These are phyloP conservation scores for Epichloe amarillans DNA, from an alignment of 2,329 filamentous ascomycete species.

Conservation along the genomic window DNA sequence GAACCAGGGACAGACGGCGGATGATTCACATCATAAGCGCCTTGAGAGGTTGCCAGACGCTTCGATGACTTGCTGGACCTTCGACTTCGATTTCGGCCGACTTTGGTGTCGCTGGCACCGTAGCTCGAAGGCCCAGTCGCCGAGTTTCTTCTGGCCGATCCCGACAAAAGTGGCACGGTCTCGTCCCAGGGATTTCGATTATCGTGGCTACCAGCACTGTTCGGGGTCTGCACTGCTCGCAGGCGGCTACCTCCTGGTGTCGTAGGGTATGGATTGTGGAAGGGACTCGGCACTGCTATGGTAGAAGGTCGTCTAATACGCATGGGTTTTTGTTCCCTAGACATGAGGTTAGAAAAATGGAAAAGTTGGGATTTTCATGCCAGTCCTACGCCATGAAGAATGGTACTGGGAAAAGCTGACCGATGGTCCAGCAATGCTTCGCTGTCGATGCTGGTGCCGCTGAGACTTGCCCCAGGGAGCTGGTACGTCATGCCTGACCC, in stretches of 20 bases:
- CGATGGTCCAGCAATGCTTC: slow-evolving; percentile 79
- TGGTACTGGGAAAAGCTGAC: slow-evolving; percentile 24
- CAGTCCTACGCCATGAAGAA: background rate
- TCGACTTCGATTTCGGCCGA: slow-evolving; percentile 25
- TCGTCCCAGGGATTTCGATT: slow-evolving; percentile 33
- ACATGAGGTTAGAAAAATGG: background rate
- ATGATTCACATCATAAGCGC: slow-evolving; percentile 49
- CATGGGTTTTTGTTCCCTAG: slow-evolving; percentile 46
- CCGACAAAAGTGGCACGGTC: slow-evolving; percentile 39
- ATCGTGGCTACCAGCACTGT: slow-evolving; percentile 34
- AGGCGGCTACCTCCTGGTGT: slow-evolving; percentile 20
- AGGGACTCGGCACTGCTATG: slow-evolving; percentile 22
- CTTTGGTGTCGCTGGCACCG: slow-evolving; percentile 27
- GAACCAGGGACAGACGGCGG: slow-evolving; percentile 55
- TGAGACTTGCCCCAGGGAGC: slow-evolving; percentile 45
- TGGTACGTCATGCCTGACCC: slow-evolving; percentile 38
- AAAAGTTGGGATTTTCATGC: background rate
- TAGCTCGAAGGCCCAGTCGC: slow-evolving; percentile 22
- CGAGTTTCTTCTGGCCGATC: slow-evolving; percentile 12
- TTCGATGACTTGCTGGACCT: slow-evolving; percentile 40
- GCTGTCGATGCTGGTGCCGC: slow-evolving; percentile 80
- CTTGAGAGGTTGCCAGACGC: slow-evolving; percentile 21
- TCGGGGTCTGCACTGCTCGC: slow-evolving; percentile 22
- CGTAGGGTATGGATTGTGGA: slow-evolving; percentile 19
- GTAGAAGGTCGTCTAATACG: slow-evolving; percentile 49